Base-by-base conservation (phyloP, 805 yeast genomes). In the Hanseniaspora thailandica region DNA sequence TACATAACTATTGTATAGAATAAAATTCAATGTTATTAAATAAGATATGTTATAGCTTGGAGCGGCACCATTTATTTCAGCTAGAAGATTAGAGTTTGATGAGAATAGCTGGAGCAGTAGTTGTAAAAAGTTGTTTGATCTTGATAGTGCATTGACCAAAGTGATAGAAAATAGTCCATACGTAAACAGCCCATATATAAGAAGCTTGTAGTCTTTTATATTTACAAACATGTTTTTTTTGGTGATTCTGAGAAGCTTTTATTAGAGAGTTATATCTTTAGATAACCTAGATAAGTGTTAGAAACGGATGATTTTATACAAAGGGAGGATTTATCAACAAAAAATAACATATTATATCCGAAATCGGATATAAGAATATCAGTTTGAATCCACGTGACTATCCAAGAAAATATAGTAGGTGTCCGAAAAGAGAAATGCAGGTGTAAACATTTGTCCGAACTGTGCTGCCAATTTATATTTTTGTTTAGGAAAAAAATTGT, bases 101-200 rank as follows among this genome's bases (percentile, higher is more conserved):
- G 52, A 48, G 13, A 48, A 40, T 3, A 48, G 23, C 8, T 40
- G 25, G 5, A 49, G 20, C 15, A 49, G 20, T 17, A 49, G 17
- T 20, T 49, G 53, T 5, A 49, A 20, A 13, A 28, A 23, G 19
- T 41, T 49, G 20, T 33, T 49, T 5, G 47, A 49, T 34, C 19
- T 49, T 15, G 17, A 22, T 6, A 43, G 8, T 3, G 34, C 44
- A 48, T 48, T 34, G 8, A 48, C 23, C 2, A 48, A 22, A 6
- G 25, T 34, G 17, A 36, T 31, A 3, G 22, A 17, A 26, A 49
- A 49, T 12, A 41, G 9, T 10, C n/a, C 26, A 26, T 49, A 49
- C 19, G 45, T 28, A 15, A 25, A 28, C 2, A 41, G 13, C 15
- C 53, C 53, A 33, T 23, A 41, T 12, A 47, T n/a, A 6, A 49